A percentile compares a stretch with the other conserved stretches of the same genome.
phyloP scores from a whole-genome alignment of 495 filamentous ascomycete species.

The Tuber magnatum region DNA sequence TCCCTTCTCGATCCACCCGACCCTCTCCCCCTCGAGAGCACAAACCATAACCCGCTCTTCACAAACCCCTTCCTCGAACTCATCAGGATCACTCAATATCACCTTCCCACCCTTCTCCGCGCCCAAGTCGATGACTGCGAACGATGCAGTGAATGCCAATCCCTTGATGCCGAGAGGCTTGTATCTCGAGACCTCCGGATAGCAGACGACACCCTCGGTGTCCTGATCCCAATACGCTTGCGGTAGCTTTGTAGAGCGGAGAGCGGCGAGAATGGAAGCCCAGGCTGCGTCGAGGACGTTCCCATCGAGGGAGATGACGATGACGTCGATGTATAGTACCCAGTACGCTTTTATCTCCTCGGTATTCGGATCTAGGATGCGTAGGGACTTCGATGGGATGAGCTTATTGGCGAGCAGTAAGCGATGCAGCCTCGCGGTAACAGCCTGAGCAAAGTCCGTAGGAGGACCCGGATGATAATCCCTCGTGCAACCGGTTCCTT shows the following conservation, averaged over 20 bases:
- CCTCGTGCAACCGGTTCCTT: conserved; percentile 72
- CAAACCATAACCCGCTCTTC: conserved; percentile 57
- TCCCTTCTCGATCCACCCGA: conserved; percentile 40
- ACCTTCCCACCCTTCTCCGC: conserved; percentile 53
- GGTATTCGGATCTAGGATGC: conserved; percentile 46
- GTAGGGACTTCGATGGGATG: conserved; percentile 43
- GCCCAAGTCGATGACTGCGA: conserved; percentile 64
- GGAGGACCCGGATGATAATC: conserved; percentile 80
- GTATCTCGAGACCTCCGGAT: conserved; percentile 49
- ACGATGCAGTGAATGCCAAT: conserved; percentile 64
- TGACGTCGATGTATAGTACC: conserved; percentile 85
- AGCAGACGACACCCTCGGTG: conserved; percentile 68
- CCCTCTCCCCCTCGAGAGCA: conserved; percentile 31
- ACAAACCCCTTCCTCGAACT: conserved; percentile 76
- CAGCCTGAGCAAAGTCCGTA: conserved; percentile 67
- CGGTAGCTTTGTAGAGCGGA: conserved; percentile 71
- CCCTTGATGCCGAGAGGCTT: conserved; percentile 48
- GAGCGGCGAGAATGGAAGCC: conserved; percentile 73
- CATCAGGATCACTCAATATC: conserved; percentile 82
- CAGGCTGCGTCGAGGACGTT: conserved; percentile 87
- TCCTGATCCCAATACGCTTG: conserved; percentile 80
- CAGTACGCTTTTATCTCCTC: conserved; percentile 66
- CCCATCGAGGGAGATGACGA: conserved; percentile 84
- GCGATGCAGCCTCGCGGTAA: conserved; percentile 66
- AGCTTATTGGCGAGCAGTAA: conserved; percentile 62